These are phyloP conservation scores for Pyrenochaeta sp. DNA, from an alignment of 2,329 filamentous ascomycete species.

Conservation along the genomic window DNA sequence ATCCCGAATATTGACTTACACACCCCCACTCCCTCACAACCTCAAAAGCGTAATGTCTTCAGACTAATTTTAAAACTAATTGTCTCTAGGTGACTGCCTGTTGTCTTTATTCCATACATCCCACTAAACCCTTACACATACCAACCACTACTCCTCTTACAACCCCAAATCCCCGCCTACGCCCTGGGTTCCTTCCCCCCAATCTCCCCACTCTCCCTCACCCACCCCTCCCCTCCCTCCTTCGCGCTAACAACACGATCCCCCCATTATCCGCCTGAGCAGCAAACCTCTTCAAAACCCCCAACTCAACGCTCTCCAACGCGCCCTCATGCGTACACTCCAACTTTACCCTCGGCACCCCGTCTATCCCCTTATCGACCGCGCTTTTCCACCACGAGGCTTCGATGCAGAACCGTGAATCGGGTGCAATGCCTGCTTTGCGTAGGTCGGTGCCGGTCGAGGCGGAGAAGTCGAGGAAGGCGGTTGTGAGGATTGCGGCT, in stretches of 20 bases:
- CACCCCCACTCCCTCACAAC: too few species aligned
- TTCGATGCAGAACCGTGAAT: constrained; percentile 68
- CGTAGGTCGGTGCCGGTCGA: constrained; percentile 66
- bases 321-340: constrained; percentile 62
- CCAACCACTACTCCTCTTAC: too few species aligned
- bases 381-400: constrained; percentile 63
- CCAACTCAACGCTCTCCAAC: constrained; percentile 56
- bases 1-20: too few species aligned
- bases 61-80: too few species aligned
- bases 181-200: constrained; percentile 37
- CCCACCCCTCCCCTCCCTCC: constrained; percentile 17
- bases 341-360: constrained; percentile 56
- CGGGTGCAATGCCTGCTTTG: constrained; percentile 60
- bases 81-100: too few species aligned
- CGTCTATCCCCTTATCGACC: constrained; percentile 23
- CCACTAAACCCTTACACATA: too few species aligned
- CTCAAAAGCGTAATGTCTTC: too few species aligned
- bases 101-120: too few species aligned
- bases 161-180: background rate
- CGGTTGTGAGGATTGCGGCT: constrained; percentile 64
- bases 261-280: constrained; percentile 43
- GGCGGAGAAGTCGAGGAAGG: constrained; percentile 68
- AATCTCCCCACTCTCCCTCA: constrained; percentile 31
- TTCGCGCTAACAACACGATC: constrained; percentile 16
- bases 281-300: constrained; percentile 59